phyloP scores from a whole-genome alignment of 441 rosid genomes.

The Populus trichocarpa region DNA sequence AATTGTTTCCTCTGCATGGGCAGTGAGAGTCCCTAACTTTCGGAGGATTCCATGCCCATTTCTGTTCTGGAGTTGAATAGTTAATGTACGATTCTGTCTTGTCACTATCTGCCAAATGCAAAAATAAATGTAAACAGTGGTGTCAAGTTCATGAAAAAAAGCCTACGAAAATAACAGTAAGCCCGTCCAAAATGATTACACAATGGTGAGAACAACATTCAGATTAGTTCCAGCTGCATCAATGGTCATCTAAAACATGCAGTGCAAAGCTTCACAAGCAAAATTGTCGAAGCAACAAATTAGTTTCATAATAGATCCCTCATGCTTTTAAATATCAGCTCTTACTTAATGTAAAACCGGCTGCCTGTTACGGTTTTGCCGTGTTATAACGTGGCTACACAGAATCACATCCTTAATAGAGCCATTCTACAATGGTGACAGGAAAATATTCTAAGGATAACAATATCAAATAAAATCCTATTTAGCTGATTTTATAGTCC shows the following conservation, averaged over 20 bases:
- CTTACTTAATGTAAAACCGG: background rate
- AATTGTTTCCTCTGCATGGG: conserved; percentile 67
- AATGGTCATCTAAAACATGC: background rate
- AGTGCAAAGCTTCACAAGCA: background rate
- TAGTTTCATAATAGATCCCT: background rate
- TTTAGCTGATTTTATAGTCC: too few species aligned
- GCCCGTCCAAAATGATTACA: background rate
- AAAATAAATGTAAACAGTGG: background rate
- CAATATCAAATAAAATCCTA: too few species aligned
- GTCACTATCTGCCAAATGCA: conserved; percentile 53
- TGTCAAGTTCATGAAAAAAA: background rate
- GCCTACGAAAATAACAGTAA: background rate
- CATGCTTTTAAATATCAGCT: background rate
- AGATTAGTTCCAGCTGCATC: background rate
- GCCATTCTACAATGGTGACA: too few species aligned
- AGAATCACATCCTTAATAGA: too few species aligned
- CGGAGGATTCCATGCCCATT: conserved; percentile 31
- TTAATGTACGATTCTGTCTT: conserved; percentile 40
- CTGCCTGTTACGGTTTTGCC: background rate
- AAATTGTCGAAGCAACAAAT: background rate
- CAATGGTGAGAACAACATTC: background rate
- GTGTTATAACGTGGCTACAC: too few species aligned
- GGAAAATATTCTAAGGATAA: too few species aligned
- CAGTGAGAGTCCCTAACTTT: conserved; percentile 52
- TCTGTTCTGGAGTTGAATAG: conserved; percentile 44